Base-by-base conservation (phyloP, 1,284 basidiomycete species). In the Ustilago sp. region DNA sequence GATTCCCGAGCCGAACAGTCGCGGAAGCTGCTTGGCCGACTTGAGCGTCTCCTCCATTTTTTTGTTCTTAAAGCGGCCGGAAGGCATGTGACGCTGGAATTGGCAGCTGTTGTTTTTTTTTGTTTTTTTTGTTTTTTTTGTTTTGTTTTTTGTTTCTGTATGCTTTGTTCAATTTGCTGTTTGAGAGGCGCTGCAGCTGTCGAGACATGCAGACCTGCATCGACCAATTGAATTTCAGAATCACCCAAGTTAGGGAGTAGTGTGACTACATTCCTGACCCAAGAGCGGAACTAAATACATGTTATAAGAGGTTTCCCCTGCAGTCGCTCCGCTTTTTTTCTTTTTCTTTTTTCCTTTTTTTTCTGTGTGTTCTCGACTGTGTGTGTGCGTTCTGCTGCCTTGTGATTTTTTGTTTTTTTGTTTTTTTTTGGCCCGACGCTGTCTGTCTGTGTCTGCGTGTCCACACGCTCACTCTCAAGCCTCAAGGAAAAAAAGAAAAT, bases 181-280 rank as follows among this genome's bases (percentile, higher is more conserved):
- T 31, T 31, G 8, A 32, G 8, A 32, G 48, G 48, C 43, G 39
- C 51, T 45, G 54, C 59, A 28, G 56, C 50, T 34, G 43, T 54
- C 53, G 13, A 28, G 54, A 19, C 19, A 50, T 51, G 34, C 43
- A 45, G 43, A 45, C 43, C 43, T 45, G 43, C 43, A 38, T 52
- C 41, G 31, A n/a, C 66, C 66, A 62, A 68, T 62, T 59, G 58
- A 60, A 62, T 48, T 31, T 38, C 41, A 41, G 41, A 43, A 41
- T 36, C 52, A 45, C 23, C 23, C 23, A 3, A 28, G 23, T 3
- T 3, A 28, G 23, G 23, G 23, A 28, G 23, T 28, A 28, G 3
- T 28, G 23, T 28, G 3, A 3, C 23, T 28, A 28, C 23, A 28
- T 28, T 28, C 23, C 23, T 28, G 23, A 28, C 23, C 23, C 23